Conservation (phyloP, 345 rosid species). For the Salix koriyanagi region DNA sequence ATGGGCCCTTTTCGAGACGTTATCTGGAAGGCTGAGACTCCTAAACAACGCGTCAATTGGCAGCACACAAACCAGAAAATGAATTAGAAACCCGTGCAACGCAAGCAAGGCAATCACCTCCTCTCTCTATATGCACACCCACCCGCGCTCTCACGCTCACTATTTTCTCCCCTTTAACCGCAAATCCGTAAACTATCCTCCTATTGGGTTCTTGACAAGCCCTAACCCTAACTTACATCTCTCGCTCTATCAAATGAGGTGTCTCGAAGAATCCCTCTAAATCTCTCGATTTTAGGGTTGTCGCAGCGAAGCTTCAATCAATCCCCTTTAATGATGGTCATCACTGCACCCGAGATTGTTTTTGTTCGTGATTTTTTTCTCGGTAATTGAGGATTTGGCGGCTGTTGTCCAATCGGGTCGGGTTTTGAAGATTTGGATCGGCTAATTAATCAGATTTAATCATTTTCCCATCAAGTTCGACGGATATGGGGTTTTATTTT, state of each 20-base stretch:
- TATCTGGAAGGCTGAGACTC: not conserved
- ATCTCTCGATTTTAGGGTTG: not conserved
- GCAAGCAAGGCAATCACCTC: not conserved
- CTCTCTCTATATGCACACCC: not conserved
- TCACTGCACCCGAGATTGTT: not conserved
- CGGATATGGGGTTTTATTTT: not conserved
- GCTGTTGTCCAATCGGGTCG: not conserved
- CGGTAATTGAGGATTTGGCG: not conserved
- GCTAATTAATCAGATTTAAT: not conserved
- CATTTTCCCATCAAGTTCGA: not conserved
- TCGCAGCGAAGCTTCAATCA: not conserved
- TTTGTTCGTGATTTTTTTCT: not conserved
- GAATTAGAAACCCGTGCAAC: not conserved
- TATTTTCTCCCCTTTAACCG: not conserved
- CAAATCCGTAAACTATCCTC: not conserved
- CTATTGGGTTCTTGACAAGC: not conserved
- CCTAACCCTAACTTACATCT: not conserved
- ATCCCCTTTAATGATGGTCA: not conserved
- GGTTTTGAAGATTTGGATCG: slow-evolving; percentile 9
- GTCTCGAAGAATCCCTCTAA: not conserved
- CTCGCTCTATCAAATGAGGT: not conserved
- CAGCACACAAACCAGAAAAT: not conserved
- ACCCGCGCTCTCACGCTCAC: not conserved
- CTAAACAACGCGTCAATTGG: not conserved
- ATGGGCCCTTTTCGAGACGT: not conserved